phyloP scores from a whole-genome alignment of 495 filamentous ascomycete species.

The Neurospora sp. region DNA sequence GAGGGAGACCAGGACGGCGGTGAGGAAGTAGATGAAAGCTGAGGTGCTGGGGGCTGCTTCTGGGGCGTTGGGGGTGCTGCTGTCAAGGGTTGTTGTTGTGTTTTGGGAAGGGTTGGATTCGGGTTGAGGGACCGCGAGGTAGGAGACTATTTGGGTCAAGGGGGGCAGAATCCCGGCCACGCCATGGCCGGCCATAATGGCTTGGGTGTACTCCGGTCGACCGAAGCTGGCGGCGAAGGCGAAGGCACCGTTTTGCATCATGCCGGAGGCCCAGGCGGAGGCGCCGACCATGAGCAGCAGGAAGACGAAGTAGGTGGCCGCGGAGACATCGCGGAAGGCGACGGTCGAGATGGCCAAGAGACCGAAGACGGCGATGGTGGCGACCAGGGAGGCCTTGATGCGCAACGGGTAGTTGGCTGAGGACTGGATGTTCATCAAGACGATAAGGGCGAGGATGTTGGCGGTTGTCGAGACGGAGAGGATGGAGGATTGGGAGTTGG shows the following conservation, averaged over 20 bases:
- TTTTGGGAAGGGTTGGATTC: slow-evolving; percentile 5
- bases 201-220: slow-evolving; percentile 79
- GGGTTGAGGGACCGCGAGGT: slow-evolving; percentile 52
- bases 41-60: slow-evolving; percentile 40
- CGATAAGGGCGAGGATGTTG: slow-evolving; percentile 60
- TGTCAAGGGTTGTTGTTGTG: slow-evolving; percentile 1
- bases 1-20: slow-evolving; percentile 57
- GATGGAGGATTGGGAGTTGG: slow-evolving; percentile 80
- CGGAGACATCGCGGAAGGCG: slow-evolving; percentile 47
- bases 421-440: slow-evolving; percentile 69
- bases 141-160: slow-evolving; percentile 74
- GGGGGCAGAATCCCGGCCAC: slow-evolving; percentile 86
- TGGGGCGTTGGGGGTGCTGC: neutral
- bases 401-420: slow-evolving; percentile 76
- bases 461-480: slow-evolving; percentile 75
- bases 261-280: slow-evolving; percentile 65
- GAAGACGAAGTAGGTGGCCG: slow-evolving; percentile 64
- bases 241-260: slow-evolving; percentile 92
- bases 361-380: slow-evolving; percentile 62
- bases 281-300: slow-evolving; percentile 73
- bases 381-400: slow-evolving; percentile 59
- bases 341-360: slow-evolving; percentile 73
- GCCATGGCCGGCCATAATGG: slow-evolving; percentile 91
- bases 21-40: slow-evolving; percentile 86
- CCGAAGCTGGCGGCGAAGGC: slow-evolving; percentile 82